A percentile compares a stretch with the other conserved stretches of the same genome.
Conservation (phyloP, 345 rosid species). For the Carallia pectinifolia region DNA sequence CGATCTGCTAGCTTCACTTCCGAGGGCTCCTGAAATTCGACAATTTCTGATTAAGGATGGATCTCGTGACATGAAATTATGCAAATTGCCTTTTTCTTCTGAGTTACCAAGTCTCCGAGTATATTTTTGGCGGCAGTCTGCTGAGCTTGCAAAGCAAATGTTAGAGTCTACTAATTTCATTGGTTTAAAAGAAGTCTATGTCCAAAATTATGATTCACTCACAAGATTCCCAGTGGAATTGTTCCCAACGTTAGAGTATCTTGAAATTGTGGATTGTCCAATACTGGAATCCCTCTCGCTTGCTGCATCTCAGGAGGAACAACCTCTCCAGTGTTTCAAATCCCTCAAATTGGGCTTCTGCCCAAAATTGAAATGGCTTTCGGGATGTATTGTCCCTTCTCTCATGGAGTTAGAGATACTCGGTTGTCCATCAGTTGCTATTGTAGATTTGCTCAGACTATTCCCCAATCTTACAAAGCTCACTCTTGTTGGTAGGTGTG, state of each 20-base stretch:
- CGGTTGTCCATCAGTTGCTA: too few relatives aligned
- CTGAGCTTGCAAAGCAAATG: background rate
- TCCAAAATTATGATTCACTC: background rate
- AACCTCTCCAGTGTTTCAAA: background rate
- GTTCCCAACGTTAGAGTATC: background rate
- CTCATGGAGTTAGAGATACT: too few relatives aligned
- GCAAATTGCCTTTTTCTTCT: background rate
- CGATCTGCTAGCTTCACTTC: too few relatives aligned
- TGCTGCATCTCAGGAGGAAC: background rate
- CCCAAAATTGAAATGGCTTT: slow-evolving; percentile 2
- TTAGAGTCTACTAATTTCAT: background rate
- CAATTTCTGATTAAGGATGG: background rate
- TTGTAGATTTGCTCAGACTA: too few relatives aligned
- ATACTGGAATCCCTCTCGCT: background rate
- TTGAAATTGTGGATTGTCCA: background rate
- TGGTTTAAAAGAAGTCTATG: slow-evolving; percentile 1
- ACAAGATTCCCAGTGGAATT: background rate
- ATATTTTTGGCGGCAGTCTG: too few relatives aligned
- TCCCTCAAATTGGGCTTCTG: background rate
- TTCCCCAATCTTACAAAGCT: too few relatives aligned
- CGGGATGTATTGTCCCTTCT: background rate
- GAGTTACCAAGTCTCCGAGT: too few relatives aligned
- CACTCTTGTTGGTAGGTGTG: accelerated
- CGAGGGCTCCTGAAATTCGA: background rate
- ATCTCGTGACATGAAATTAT: background rate